Evolutionary conservation across 139 green algal genomes (phyloP).

Genomic region (Picochlorum sp.): DNA sequence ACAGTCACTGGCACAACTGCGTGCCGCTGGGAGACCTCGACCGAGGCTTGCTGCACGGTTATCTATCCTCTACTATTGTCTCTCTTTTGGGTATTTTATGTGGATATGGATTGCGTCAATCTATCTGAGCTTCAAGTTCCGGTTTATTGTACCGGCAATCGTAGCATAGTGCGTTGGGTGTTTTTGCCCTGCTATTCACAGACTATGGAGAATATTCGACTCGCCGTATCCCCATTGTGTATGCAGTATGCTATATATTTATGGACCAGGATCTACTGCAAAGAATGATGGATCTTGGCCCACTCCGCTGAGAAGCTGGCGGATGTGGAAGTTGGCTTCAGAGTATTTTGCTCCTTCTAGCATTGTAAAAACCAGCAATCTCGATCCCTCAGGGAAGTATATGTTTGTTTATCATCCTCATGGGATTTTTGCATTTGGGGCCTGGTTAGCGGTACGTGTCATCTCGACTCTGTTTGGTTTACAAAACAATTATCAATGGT

Average conservation of each 20-base stretch:
- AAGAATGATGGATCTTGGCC: not conserved
- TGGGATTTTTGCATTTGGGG: slow-evolving; percentile 4
- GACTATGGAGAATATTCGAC: no score
- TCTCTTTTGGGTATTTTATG: not conserved
- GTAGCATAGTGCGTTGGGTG: not conserved
- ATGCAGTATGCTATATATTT: not conserved
- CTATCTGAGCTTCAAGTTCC: not conserved
- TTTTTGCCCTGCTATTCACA: no score
- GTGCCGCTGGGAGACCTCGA: no score
- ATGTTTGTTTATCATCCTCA: slow-evolving; percentile 23
- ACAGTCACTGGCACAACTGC: no score
- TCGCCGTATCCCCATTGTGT: no score
- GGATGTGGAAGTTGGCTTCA: slow-evolving; percentile 5
- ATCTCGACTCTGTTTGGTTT: not conserved
- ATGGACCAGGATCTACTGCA: not conserved
- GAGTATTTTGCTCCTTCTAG: slow-evolving; percentile 12
- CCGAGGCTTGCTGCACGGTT: not conserved
- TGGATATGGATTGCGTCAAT: slow-evolving; percentile 4
- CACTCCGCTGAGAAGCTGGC: slow-evolving; percentile 3
- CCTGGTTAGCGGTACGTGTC: not conserved
- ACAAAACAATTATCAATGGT: no score
- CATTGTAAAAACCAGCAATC: slow-evolving; percentile 14
- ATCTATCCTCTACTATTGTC: slow-evolving; percentile 1
- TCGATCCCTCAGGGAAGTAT: slow-evolving; percentile 4
- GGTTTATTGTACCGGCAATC: not conserved